These are phyloP conservation scores for Kwoniella mangroviensis DNA, from an alignment of 768 basidiomycete genomes.

Conservation along the genomic window DNA sequence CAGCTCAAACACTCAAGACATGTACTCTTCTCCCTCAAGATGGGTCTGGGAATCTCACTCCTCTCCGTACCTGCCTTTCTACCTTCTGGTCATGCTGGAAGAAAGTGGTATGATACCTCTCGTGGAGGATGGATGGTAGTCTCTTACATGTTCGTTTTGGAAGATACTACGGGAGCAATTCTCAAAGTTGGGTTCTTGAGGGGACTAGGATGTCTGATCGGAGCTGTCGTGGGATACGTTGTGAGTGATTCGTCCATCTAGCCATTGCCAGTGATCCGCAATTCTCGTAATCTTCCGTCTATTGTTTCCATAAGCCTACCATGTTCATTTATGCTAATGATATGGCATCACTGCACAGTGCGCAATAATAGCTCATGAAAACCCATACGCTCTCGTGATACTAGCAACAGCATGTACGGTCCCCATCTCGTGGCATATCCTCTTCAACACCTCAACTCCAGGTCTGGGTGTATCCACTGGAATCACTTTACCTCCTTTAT, in stretches of 20 bases:
- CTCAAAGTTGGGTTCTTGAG: conserved; percentile 53
- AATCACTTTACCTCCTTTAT: conserved; percentile 56
- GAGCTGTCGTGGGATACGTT: conserved; percentile 52
- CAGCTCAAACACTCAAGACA: conserved; percentile 47
- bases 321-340: no score
- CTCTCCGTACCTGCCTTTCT: conserved; percentile 55
- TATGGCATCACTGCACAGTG: conserved; percentile 28
- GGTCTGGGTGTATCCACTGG: conserved; percentile 45
- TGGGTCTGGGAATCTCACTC: conserved; percentile 49
- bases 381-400: conserved; percentile 52
- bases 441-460: conserved; percentile 44
- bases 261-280: not conserved
- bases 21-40: conserved; percentile 49
- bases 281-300: not conserved
- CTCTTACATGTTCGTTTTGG: conserved; percentile 56
- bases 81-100: conserved; percentile 36
- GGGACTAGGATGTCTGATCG: conserved; percentile 53
- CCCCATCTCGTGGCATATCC: conserved; percentile 53
- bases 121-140: conserved; percentile 55
- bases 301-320: no score
- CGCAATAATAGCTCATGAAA: conserved; percentile 48
- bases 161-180: conserved; percentile 56
- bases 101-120: conserved; percentile 45
- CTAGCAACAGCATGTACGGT: conserved; percentile 50
- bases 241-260: conserved; percentile 31